These are phyloP conservation scores for Glycine soja DNA, from an alignment of 306 rosid species.

Conservation along the genomic window DNA sequence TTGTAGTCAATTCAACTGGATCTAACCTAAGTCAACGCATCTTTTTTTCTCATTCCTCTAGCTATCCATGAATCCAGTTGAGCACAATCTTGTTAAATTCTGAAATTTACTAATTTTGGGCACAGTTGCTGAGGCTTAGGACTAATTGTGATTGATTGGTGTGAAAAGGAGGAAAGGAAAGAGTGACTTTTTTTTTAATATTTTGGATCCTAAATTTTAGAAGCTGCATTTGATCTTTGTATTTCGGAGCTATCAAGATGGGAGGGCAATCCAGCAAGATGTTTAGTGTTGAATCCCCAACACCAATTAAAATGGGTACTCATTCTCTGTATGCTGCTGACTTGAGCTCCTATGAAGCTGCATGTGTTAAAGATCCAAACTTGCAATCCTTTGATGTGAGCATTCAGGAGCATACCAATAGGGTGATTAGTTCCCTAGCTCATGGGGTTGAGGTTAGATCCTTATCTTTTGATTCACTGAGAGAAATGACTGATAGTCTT, in stretches of 20 bases:
- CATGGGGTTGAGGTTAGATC: conserved; percentile 63
- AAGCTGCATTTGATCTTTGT: conserved; percentile 36
- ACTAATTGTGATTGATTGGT: no score
- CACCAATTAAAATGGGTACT: conserved; percentile 48
- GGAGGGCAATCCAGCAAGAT: conserved; percentile 75
- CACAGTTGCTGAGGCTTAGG: no score
- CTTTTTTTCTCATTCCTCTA: background rate
- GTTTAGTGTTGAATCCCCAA: conserved; percentile 38
- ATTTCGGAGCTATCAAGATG: conserved; percentile 50
- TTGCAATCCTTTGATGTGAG: conserved; percentile 66
- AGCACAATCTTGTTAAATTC: conserved; percentile 14
- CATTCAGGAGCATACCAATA: conserved; percentile 62
- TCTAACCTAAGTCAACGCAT: conserved; percentile 41
- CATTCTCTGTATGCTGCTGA: conserved; percentile 57
- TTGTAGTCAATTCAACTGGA: background rate
- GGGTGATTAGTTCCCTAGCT: conserved; percentile 70
- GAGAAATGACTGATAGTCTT: conserved; percentile 68
- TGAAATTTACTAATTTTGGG: conserved; percentile 9
- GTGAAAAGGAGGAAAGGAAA: background rate
- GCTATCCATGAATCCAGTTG: conserved; percentile 19
- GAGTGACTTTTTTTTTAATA: background rate
- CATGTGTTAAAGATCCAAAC: conserved; percentile 63
- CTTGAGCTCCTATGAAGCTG: conserved; percentile 76
- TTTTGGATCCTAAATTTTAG: background rate
- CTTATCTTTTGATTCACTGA: conserved; percentile 66